Conservation (phyloP, 1,284 basidiomycete species). For the Ustilago crameri region DNA sequence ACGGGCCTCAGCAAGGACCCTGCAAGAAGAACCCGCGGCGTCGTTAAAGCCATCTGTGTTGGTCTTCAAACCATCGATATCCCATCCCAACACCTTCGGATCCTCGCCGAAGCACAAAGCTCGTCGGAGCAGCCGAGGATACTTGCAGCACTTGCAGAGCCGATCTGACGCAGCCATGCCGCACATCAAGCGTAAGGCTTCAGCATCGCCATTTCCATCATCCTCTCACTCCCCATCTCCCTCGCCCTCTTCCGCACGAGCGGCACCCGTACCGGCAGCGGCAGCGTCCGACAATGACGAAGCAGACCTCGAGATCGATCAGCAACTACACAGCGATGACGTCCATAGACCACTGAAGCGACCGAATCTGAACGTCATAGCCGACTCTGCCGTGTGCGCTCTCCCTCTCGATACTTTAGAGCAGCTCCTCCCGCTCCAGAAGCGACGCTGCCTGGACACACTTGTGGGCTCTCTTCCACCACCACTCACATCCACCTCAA, state of each 20-base stretch:
- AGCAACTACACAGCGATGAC: slow-evolving; percentile 1
- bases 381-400: slow-evolving; percentile 10
- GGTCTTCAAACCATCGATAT: too few species aligned
- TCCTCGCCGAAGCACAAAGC: too few species aligned
- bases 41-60: too few species aligned
- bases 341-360: slow-evolving; percentile 7
- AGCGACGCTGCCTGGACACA: slow-evolving; percentile 22
- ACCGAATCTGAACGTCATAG: neutral
- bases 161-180: too few species aligned
- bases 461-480: slow-evolving; percentile 30
- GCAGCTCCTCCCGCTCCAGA: slow-evolving; percentile 16
- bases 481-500: neutral
- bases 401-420: slow-evolving; percentile 17
- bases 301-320: slow-evolving; percentile 15
- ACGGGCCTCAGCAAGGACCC: neutral
- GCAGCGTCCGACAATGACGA: slow-evolving; percentile 11
- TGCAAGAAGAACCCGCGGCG: too few species aligned
- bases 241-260: neutral
- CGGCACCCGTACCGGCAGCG: slow-evolving; percentile 11
- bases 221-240: too few species aligned
- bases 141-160: too few species aligned
- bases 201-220: too few species aligned
- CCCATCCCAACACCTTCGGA: too few species aligned
- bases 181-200: too few species aligned
- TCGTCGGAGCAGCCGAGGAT: too few species aligned